Conservation (phyloP, 768 basidiomycete genomes). For the Calocybe gangraenosa region DNA sequence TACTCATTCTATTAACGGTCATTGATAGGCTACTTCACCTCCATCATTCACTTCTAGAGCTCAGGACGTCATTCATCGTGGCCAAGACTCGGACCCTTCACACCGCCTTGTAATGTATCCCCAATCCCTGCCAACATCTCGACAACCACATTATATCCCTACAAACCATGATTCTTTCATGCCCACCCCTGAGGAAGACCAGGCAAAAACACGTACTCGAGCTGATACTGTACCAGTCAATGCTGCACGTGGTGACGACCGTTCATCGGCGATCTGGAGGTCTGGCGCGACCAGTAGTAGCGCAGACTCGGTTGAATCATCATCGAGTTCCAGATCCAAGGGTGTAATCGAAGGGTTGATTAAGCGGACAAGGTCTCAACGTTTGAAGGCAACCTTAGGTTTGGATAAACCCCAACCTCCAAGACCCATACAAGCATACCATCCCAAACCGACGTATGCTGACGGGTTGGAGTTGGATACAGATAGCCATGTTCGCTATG, state of each 20-base stretch:
- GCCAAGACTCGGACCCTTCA: conserved; percentile 6
- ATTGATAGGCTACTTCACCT: conserved; percentile 6
- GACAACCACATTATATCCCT: conserved; percentile 11
- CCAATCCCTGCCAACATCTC: conserved; percentile 6
- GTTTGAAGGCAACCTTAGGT: conserved; percentile 32
- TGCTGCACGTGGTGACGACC: conserved; percentile 35
- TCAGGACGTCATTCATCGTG: conserved; percentile 2
- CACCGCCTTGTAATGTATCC: conserved; percentile 8
- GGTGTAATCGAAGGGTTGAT: conserved; percentile 11
- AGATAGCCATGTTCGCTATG: conserved; percentile 64
- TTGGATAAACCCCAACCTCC: conserved; percentile 38
- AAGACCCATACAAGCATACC: conserved; percentile 46
- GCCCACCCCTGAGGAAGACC: conserved; percentile 15
- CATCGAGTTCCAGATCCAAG: conserved; percentile 7
- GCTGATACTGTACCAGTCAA: conserved; percentile 24
- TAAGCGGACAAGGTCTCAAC: conserved; percentile 26
- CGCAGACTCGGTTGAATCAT: conserved; percentile 1
- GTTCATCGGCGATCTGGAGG: conserved; percentile 22
- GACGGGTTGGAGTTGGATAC: conserved; percentile 62
- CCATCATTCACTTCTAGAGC: conserved; percentile 1
- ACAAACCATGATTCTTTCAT: conserved; percentile 26
- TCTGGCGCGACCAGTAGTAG: conserved; percentile 4
- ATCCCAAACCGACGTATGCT: conserved; percentile 53
- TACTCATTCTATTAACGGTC: not conserved
- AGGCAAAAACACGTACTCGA: conserved; percentile 18